These are phyloP conservation scores for Huiozyma sinensis DNA, from an alignment of 805 yeast species.

Conservation along the genomic window DNA sequence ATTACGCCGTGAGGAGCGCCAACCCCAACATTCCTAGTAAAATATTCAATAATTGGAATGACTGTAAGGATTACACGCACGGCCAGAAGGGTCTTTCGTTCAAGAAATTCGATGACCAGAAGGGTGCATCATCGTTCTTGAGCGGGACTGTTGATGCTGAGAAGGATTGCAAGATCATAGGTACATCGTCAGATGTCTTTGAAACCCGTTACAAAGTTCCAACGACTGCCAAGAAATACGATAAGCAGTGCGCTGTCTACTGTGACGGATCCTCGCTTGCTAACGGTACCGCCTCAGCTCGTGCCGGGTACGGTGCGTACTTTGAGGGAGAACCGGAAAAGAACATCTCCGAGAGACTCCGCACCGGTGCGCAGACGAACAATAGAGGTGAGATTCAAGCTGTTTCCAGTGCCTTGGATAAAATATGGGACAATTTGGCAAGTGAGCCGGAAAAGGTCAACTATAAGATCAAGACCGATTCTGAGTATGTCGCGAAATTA, in stretches of 20 bases:
- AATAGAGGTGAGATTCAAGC: slow-evolving; percentile 76
- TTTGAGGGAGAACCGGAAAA: slow-evolving; percentile 42
- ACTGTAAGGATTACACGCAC: slow-evolving; percentile 23
- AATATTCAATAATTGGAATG: slow-evolving; percentile 26
- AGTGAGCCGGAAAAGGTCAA: slow-evolving; percentile 9
- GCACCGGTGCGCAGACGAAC: slow-evolving; percentile 50
- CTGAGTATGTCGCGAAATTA: slow-evolving; percentile 51
- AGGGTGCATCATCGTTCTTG: slow-evolving; percentile 28
- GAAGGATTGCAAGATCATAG: slow-evolving; percentile 16
- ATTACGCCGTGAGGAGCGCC: slow-evolving; percentile 28
- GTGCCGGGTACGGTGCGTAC: slow-evolving; percentile 64
- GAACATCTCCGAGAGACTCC: slow-evolving; percentile 45
- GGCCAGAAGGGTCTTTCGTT: slow-evolving; percentile 31
- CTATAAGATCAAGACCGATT: slow-evolving; percentile 54
- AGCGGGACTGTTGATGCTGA: slow-evolving; percentile 8
- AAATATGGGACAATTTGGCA: slow-evolving; percentile 25
- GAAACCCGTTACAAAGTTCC: slow-evolving; percentile 3
- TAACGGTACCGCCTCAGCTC: slow-evolving; percentile 36
- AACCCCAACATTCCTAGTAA: slow-evolving; percentile 17
- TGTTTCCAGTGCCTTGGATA: slow-evolving; percentile 41
- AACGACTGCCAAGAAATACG: neutral
- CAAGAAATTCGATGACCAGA: slow-evolving; percentile 31
- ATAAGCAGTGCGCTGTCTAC: slow-evolving; percentile 31
- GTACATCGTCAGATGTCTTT: slow-evolving; percentile 10
- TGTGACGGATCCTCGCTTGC: slow-evolving; percentile 72